A percentile compares a stretch with the other conserved stretches of the same genome.
phyloP scores from a whole-genome alignment of 2,329 filamentous ascomycete genomes.

The Penicillium sp. region DNA sequence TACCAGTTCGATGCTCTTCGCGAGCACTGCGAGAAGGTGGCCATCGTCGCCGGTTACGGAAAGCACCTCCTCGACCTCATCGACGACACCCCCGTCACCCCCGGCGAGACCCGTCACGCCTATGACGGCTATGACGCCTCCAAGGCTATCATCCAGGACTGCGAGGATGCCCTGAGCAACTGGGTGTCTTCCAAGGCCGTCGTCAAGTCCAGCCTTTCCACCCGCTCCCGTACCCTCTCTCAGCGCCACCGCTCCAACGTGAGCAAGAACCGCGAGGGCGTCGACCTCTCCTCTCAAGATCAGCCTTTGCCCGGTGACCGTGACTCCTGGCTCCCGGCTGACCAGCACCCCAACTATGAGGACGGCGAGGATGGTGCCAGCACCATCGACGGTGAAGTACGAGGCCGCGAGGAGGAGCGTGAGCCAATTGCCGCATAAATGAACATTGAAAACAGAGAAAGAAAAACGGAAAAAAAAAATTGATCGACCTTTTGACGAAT shows the following conservation, averaged over 20 bases:
- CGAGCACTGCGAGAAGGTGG: constrained; percentile 97
- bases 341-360: constrained; percentile 54
- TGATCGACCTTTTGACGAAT: constrained; percentile 13
- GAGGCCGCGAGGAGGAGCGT: constrained; percentile 41
- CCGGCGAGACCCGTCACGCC: constrained; percentile 90
- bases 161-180: constrained; percentile 94
- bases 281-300: constrained; percentile 84
- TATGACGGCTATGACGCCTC: constrained; percentile 98
- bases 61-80: constrained; percentile 98
- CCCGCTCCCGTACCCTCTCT: constrained; percentile 82
- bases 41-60: constrained; percentile 95
- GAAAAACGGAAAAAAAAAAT: neutral
- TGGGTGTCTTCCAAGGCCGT: constrained; percentile 92
- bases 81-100: constrained; percentile 94
- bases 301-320: constrained; percentile 76
- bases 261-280: constrained; percentile 67
- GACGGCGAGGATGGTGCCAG: constrained; percentile 44
- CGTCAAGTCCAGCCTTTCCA: constrained; percentile 83
- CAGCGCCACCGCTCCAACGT: constrained; percentile 78
- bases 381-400: constrained; percentile 34
- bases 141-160: constrained; percentile 99
- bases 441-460: neutral
- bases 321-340: constrained; percentile 76
- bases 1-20: constrained; percentile 98
- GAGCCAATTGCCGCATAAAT: constrained; percentile 29